A percentile compares a stretch with the other conserved stretches of the same genome.
Conservation (phyloP, 2,329 filamentous ascomycete species). For the Pseudomassariella vexata region DNA sequence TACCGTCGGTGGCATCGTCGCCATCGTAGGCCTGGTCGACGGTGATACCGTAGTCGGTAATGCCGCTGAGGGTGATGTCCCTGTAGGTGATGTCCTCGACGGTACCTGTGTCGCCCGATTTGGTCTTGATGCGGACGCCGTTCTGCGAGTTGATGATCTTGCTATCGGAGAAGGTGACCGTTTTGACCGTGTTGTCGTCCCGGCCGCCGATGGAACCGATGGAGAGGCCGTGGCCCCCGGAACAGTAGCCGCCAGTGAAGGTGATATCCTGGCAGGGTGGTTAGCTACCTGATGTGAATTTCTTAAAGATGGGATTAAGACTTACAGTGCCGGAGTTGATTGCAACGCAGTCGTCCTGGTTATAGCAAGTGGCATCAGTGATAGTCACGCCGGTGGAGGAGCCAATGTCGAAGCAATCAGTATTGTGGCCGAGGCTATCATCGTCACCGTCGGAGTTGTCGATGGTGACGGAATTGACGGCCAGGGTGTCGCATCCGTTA, state of each 20-base stretch:
- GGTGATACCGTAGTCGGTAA: constrained; percentile 34
- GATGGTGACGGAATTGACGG: constrained; percentile 14
- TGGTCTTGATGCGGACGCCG: constrained; percentile 48
- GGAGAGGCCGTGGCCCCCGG: constrained; percentile 41
- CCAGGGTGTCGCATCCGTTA: background rate
- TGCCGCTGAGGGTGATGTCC: constrained; percentile 37
- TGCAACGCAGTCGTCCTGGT: constrained; percentile 56
- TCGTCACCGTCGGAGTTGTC: constrained; percentile 23
- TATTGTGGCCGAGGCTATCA: constrained; percentile 52
- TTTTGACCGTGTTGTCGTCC: constrained; percentile 40
- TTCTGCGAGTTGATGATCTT: constrained; percentile 42
- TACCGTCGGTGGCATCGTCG: constrained; percentile 34
- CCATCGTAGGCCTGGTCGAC: constrained; percentile 23
- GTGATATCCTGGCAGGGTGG: constrained; percentile 40
- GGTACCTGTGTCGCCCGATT: constrained; percentile 39
- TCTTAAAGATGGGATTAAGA: constrained; percentile 45
- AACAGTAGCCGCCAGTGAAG: constrained; percentile 35
- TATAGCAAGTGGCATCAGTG: constrained; percentile 45
- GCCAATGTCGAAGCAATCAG: constrained; percentile 48
- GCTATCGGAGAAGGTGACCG: constrained; percentile 36
- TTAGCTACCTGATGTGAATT: no score
- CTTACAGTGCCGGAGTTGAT: constrained; percentile 49
- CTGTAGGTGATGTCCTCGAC: constrained; percentile 41
- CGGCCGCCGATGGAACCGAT: constrained; percentile 48
- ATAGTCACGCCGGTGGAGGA: constrained; percentile 41